phyloP scores from a whole-genome alignment of 169 alveolate genomes.

The Eimeria necatrix region DNA sequence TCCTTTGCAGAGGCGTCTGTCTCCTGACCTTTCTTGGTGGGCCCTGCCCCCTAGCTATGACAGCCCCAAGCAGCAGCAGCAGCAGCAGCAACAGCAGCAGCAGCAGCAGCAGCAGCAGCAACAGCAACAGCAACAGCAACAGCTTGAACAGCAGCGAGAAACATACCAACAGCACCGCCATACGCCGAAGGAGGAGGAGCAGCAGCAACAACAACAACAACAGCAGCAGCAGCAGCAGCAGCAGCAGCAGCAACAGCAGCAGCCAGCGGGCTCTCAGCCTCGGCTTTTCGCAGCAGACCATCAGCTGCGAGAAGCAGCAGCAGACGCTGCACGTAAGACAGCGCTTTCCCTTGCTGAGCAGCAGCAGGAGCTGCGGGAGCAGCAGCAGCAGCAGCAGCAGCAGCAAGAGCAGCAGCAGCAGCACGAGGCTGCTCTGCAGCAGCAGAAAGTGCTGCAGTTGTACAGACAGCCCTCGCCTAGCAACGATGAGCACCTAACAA shows the following conservation, averaged over 20 bases:
- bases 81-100: background rate
- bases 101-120: constrained; percentile 31
- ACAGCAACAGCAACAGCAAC: background rate
- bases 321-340: too few species aligned
- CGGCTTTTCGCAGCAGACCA: too few species aligned
- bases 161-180: too few species aligned
- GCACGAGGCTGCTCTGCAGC: background rate
- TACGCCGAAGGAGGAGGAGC: background rate
- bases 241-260: background rate
- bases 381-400: background rate
- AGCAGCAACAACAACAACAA: background rate
- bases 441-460: too few species aligned
- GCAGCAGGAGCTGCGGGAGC: background rate
- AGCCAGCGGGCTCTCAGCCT: too few species aligned
- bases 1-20: background rate
- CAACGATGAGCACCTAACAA: background rate
- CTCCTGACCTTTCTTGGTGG: background rate
- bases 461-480: background rate
- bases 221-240: background rate
- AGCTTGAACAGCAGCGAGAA: background rate
- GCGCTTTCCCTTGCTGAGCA: too few species aligned
- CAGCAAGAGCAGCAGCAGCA: background rate
- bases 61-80: background rate
- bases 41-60: background rate
- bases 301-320: too few species aligned